Conservation (phyloP, 495 filamentous ascomycete genomes). For the Rusavskia elegans region DNA sequence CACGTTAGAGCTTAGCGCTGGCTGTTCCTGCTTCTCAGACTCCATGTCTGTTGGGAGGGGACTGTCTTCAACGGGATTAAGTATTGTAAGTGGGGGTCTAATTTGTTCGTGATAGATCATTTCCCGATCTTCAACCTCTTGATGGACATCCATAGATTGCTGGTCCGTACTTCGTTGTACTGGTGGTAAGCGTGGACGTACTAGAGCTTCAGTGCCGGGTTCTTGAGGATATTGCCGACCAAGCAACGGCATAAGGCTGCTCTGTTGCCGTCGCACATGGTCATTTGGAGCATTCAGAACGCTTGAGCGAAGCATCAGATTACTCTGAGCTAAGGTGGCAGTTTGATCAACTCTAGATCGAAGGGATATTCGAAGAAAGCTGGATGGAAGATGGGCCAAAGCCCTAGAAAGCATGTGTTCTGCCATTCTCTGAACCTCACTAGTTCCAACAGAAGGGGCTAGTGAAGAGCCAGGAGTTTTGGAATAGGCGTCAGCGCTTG, state of each 20-base stretch:
- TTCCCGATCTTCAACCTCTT: background rate
- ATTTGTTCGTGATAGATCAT: background rate
- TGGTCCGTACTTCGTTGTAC: conserved; percentile 11
- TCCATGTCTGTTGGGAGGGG: too few relatives aligned
- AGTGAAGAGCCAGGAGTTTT: too few relatives aligned
- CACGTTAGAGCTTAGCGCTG: too few relatives aligned
- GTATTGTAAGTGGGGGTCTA: too few relatives aligned
- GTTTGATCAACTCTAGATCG: conserved; percentile 63
- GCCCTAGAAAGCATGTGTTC: conserved; percentile 41
- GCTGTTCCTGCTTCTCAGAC: too few relatives aligned
- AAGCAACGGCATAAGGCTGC: conserved; percentile 66
- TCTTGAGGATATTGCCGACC: conserved; percentile 40
- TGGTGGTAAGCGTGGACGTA: conserved; percentile 49
- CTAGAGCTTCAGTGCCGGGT: conserved; percentile 51
- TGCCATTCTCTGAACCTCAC: conserved; percentile 19
- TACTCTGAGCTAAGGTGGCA: conserved; percentile 50
- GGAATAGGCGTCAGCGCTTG: too few relatives aligned
- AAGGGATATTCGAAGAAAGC: conserved; percentile 42
- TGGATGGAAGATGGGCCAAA: conserved; percentile 42
- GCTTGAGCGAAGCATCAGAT: conserved; percentile 58
- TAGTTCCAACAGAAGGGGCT: too few relatives aligned
- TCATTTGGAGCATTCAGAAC: conserved; percentile 56
- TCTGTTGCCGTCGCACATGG: conserved; percentile 35
- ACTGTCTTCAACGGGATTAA: too few relatives aligned
- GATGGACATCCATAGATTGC: background rate